Evolutionary conservation across 805 yeast species (phyloP).

Genomic region (Yamadazyma scolyti): DNA sequence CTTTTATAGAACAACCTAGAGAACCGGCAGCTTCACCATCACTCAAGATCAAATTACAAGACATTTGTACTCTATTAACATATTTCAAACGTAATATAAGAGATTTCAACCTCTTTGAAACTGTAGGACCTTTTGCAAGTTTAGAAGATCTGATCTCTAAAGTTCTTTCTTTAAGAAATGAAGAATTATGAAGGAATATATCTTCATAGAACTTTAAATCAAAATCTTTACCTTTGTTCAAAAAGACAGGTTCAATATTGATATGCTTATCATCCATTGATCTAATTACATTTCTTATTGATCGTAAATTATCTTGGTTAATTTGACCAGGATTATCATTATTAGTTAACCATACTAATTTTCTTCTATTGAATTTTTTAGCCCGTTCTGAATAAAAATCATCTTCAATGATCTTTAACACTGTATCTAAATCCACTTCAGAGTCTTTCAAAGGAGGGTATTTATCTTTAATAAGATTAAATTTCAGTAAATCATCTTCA

Average conservation of each 20-base stretch:
- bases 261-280: constrained; percentile 57
- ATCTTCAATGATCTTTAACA: constrained; percentile 52
- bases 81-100: constrained; percentile 56
- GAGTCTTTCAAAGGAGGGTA: constrained; percentile 9
- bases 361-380: constrained; percentile 48
- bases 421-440: constrained; percentile 21
- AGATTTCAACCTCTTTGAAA: constrained; percentile 40
- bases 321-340: constrained; percentile 60
- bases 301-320: constrained; percentile 36
- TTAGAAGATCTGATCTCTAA: constrained; percentile 1
- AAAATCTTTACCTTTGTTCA: constrained; percentile 31
- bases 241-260: constrained; percentile 60
- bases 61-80: constrained; percentile 59
- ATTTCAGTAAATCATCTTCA: constrained; percentile 32
- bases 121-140: constrained; percentile 13
- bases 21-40: constrained; percentile 34
- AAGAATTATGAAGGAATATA: constrained; percentile 51
- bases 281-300: constrained; percentile 53
- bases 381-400: constrained; percentile 45
- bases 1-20: constrained; percentile 64
- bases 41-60: constrained; percentile 56
- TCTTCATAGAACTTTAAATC: constrained; percentile 48
- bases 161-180: constrained; percentile 24
- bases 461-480: constrained; percentile 5
- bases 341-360: constrained; percentile 70